Evolutionary conservation across 176 grass and related monocot species (phyloP).

Genomic region (Miscanthus lutarioriparius): DNA sequence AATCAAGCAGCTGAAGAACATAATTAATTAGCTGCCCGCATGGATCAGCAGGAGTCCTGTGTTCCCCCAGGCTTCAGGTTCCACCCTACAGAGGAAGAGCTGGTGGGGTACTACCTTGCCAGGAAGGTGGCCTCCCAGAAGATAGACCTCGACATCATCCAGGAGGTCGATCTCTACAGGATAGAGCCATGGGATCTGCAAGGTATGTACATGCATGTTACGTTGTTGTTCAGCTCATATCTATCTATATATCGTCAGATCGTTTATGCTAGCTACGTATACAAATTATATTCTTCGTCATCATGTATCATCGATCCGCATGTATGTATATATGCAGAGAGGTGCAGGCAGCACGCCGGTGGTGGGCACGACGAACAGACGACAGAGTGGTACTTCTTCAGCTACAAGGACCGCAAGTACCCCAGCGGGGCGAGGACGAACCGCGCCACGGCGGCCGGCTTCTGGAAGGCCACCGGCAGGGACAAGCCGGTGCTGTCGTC

Average conservation of each 20-base stretch:
- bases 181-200: conserved; percentile 89
- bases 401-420: conserved; percentile 92
- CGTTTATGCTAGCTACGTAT: no score
- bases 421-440: conserved; percentile 81
- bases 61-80: conserved; percentile 91
- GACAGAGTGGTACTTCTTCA: conserved; percentile 87
- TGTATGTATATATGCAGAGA: no score
- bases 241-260: no score
- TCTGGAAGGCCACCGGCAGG: conserved; percentile 93
- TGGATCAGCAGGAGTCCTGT: conserved; percentile 9
- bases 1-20: no score
- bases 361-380: conserved; percentile 44
- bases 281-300: no score
- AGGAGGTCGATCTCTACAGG: conserved; percentile 77
- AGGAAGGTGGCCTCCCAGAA: conserved; percentile 54
- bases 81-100: conserved; percentile 96
- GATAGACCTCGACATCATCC: conserved; percentile 65
- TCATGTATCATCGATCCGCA: no score
- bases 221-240: no score
- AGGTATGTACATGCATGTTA: conserved; percentile 41
- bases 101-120: conserved; percentile 80
- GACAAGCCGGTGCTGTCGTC: conserved; percentile 75
- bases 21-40: neutral
- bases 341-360: conserved; percentile 36
- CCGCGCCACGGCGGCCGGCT: conserved; percentile 70